Percentiles rank a stretch among this genome's conserved stretches.
Evolutionary conservation across 1,284 basidiomycete genomes (phyloP).

Genomic region (Fistulinella cinereoalba): DNA sequence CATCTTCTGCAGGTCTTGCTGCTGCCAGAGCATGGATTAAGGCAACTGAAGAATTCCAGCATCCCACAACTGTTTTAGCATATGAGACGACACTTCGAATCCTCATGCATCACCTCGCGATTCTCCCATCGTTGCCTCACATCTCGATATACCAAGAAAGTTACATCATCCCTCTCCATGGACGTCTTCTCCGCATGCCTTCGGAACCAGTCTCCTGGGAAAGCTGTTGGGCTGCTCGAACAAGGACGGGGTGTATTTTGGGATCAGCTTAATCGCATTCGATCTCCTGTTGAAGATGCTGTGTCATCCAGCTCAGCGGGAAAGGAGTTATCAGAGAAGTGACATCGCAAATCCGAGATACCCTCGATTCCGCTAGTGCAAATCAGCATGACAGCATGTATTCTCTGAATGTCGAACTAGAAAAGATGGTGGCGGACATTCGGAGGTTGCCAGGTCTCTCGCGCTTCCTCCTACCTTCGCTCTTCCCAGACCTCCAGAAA

Average conservation of each 20-base stretch:
- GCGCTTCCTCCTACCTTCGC: not conserved
- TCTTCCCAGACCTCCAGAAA: no score
- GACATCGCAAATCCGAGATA: not conserved
- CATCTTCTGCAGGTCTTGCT: not conserved
- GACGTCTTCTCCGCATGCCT: not conserved
- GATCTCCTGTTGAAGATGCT: not conserved
- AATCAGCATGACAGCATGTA: not conserved
- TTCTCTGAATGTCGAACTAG: not conserved
- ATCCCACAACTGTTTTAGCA: not conserved
- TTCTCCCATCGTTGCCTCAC: not conserved
- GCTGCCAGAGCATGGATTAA: not conserved
- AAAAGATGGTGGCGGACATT: not conserved
- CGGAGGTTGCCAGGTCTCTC: not conserved
- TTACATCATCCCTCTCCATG: not conserved
- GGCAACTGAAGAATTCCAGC: not conserved
- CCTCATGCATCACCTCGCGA: not conserved
- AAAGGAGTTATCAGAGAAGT: not conserved
- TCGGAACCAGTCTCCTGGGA: no score
- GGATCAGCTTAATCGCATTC: not conserved
- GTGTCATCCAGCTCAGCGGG: not conserved
- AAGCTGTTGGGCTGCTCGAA: no score
- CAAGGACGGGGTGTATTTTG: not conserved
- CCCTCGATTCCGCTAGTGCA: not conserved
- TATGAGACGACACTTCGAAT: not conserved
- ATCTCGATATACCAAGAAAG: not conserved